Evolutionary conservation across 192 early-diverging fungal genomes (phyloP).

Genomic region (Backusella mclennaniae): DNA sequence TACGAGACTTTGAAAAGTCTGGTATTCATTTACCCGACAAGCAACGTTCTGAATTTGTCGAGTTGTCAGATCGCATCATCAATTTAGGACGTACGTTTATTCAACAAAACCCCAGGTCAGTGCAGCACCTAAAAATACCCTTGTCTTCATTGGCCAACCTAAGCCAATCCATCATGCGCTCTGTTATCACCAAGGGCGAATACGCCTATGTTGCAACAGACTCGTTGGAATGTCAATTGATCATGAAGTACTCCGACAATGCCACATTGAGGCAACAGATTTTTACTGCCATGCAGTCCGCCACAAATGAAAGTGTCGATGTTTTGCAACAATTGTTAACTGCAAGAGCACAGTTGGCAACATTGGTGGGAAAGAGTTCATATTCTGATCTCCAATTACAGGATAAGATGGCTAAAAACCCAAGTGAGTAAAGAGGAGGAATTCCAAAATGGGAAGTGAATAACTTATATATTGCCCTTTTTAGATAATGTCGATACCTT

Average conservation of each 20-base stretch:
- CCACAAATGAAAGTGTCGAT: constrained; percentile 58
- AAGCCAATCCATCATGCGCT: constrained; percentile 32
- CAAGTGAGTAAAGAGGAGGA: constrained; percentile 42
- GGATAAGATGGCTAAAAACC: constrained; percentile 92
- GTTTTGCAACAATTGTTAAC: constrained; percentile 74
- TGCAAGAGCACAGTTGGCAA: constrained; percentile 71
- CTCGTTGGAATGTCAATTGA: constrained; percentile 55
- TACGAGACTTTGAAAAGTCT: constrained; percentile 92
- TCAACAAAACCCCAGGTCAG: constrained; percentile 39
- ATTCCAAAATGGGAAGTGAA: not conserved
- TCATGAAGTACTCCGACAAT: constrained; percentile 62
- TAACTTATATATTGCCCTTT: no score
- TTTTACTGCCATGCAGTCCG: constrained; percentile 76
- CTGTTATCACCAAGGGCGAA: constrained; percentile 29
- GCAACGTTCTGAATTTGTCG: constrained; percentile 72
- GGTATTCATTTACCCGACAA: constrained; percentile 82
- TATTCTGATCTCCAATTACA: constrained; percentile 84
- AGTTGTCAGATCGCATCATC: constrained; percentile 81
- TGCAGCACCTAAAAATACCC: constrained; percentile 38
- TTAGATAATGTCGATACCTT: constrained; percentile 83
- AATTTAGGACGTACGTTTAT: constrained; percentile 74
- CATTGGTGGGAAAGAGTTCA: constrained; percentile 71
- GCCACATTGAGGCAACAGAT: constrained; percentile 67
- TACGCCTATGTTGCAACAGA: constrained; percentile 59
- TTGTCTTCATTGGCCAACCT: constrained; percentile 42